Percentiles rank a stretch among this genome's conserved stretches.
Conservation (phyloP, 306 rosid genomes). For the Castanospermum australe region DNA sequence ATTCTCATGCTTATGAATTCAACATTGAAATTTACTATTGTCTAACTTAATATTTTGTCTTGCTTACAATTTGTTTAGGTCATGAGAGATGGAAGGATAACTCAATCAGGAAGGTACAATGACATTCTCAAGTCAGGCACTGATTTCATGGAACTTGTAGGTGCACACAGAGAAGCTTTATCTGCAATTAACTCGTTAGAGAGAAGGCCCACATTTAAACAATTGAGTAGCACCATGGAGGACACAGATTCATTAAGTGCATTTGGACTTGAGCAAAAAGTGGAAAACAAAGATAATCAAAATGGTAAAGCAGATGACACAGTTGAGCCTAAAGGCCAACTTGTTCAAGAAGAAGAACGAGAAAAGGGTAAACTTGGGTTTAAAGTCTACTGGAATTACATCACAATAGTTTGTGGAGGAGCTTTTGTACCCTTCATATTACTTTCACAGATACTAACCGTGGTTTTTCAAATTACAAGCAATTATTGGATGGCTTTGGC, state of each 20-base stretch:
- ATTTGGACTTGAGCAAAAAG: constrained; percentile 31
- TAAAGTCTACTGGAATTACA: constrained; percentile 65
- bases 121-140: constrained; percentile 65
- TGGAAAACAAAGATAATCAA: constrained; percentile 37
- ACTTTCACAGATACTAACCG: constrained; percentile 56
- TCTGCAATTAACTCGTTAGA: constrained; percentile 49
- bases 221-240: constrained; percentile 9
- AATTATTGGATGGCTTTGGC: constrained; percentile 94
- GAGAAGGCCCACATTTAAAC: constrained; percentile 25
- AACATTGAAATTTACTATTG: neutral
- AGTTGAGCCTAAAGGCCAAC: constrained; percentile 56
- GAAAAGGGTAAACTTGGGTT: constrained; percentile 78
- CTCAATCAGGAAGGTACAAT: constrained; percentile 73
- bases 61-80: constrained; percentile 47
- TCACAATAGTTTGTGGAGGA: constrained; percentile 72
- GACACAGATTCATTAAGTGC: constrained; percentile 20
- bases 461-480: constrained; percentile 63
- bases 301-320: constrained; percentile 34
- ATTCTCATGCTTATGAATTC: neutral
- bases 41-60: neutral
- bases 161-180: constrained; percentile 76
- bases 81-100: constrained; percentile 80
- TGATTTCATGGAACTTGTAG: constrained; percentile 80
- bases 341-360: constrained; percentile 90
- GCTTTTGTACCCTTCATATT: constrained; percentile 78